Conservation (phyloP, 306 rosid genomes). For the Nissolia schottii region DNA sequence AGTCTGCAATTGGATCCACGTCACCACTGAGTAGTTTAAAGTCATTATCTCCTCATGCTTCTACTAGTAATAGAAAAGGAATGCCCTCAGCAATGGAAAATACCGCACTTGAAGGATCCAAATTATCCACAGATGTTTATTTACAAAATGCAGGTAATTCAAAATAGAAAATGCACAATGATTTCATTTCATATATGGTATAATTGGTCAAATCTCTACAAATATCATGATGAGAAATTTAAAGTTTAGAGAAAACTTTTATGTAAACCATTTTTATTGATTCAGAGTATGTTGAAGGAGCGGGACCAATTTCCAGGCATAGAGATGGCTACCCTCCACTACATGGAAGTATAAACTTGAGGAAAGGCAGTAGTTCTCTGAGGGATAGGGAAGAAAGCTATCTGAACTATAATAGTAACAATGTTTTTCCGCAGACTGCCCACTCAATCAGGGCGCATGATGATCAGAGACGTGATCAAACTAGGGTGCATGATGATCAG, state of each 20-base stretch:
- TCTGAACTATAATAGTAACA: constrained; percentile 22
- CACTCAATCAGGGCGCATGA: constrained; percentile 36
- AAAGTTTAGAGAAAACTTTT: constrained; percentile 20
- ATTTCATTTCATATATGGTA: constrained; percentile 9
- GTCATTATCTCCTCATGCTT: constrained; percentile 34
- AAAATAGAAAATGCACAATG: constrained; percentile 19
- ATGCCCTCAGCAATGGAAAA: constrained; percentile 37
- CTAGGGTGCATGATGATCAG: constrained; percentile 34
- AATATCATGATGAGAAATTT: constrained; percentile 11
- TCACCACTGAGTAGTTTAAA: constrained; percentile 36
- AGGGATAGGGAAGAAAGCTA: constrained; percentile 37
- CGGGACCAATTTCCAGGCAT: constrained; percentile 23
- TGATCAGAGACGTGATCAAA: constrained; percentile 26
- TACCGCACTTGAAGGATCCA: constrained; percentile 27
- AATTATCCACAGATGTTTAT: constrained; percentile 31
- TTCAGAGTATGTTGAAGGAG: constrained; percentile 57
- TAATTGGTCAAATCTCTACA: constrained; percentile 6
- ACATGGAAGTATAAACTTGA: constrained; percentile 32
- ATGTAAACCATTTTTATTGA: constrained; percentile 30
- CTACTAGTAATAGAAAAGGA: constrained; percentile 29
- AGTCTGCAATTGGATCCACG: constrained; percentile 24
- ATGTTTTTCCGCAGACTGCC: constrained; percentile 36
- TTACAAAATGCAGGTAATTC: constrained; percentile 47
- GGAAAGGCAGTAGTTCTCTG: constrained; percentile 39
- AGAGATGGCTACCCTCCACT: constrained; percentile 35